These are phyloP conservation scores for Aspergillus texensis DNA, from an alignment of 2,329 filamentous ascomycete genomes.

Conservation along the genomic window DNA sequence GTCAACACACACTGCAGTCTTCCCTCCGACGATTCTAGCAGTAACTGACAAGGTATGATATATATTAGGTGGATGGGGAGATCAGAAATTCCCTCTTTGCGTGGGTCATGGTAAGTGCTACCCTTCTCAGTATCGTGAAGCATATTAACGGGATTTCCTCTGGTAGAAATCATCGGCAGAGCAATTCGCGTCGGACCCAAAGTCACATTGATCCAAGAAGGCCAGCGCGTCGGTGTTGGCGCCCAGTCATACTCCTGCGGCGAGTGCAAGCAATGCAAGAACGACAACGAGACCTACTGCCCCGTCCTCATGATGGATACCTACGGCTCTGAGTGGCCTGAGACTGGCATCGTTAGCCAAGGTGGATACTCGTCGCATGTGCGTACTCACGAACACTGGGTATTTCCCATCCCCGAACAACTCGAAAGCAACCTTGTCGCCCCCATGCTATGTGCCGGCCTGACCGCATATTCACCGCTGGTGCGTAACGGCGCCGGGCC, in stretches of 20 bases:
- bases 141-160: not conserved
- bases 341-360: conserved; percentile 65
- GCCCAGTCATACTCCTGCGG: conserved; percentile 68
- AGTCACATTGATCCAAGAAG: conserved; percentile 63
- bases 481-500: conserved; percentile 73
- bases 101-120: conserved; percentile 51
- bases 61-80: conserved; percentile 54
- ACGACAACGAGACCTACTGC: conserved; percentile 71
- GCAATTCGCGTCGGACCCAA: conserved; percentile 68
- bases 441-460: conserved; percentile 81
- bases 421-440: conserved; percentile 65
- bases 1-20: not conserved
- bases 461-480: conserved; percentile 78
- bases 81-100: conserved; percentile 54
- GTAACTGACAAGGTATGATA: conserved; percentile 4
- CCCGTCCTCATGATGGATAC: conserved; percentile 53
- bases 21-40: not conserved
- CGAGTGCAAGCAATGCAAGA: conserved; percentile 66
- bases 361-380: conserved; percentile 71
- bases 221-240: conserved; percentile 69
- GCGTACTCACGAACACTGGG: conserved; percentile 75
- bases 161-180: conserved; percentile 67
- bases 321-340: conserved; percentile 57
- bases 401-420: conserved; percentile 70
- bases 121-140: not conserved